A percentile compares a stretch with the other conserved stretches of the same genome.
These are phyloP conservation scores for Rhodosporidiobolus sp. DNA, from an alignment of 768 basidiomycete species.

Conservation along the genomic window DNA sequence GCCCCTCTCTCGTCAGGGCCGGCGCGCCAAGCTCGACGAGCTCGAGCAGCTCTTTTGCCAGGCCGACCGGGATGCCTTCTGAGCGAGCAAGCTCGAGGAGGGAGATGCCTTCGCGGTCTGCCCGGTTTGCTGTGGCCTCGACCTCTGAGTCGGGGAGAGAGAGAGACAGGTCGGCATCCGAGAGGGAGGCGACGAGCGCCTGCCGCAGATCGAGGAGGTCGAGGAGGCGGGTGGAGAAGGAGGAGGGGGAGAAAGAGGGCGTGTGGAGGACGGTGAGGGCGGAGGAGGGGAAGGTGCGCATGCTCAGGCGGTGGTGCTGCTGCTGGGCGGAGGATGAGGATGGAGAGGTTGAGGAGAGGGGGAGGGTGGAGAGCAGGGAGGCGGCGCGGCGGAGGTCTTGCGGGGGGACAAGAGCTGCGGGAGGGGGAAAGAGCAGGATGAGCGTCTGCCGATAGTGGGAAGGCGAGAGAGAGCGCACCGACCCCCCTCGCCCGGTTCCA, in stretches of 20 bases:
- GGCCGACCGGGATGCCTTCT: slow-evolving; percentile 68
- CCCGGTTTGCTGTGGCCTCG: background rate
- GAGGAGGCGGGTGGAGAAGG: slow-evolving; percentile 67
- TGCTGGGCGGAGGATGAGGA: background rate
- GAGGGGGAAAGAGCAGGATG: background rate
- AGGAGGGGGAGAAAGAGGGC: slow-evolving; percentile 64
- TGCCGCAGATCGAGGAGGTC: slow-evolving; percentile 51
- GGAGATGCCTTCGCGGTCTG: background rate
- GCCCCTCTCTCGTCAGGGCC: slow-evolving; percentile 39
- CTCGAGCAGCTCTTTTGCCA: slow-evolving; percentile 73
- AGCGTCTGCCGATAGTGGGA: too few species aligned
- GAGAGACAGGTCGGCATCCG: slow-evolving; percentile 7
- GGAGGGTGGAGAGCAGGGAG: slow-evolving; percentile 55
- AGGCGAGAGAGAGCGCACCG: slow-evolving; percentile 19
- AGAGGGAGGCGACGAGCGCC: slow-evolving; percentile 6
- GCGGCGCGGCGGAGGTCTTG: slow-evolving; percentile 74
- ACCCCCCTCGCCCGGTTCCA: slow-evolving; percentile 42
- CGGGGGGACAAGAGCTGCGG: slow-evolving; percentile 79
- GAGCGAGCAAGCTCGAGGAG: slow-evolving; percentile 53
- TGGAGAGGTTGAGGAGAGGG: slow-evolving; percentile 49
- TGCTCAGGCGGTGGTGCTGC: slow-evolving; percentile 62
- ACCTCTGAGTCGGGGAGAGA: slow-evolving; percentile 29
- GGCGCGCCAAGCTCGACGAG: slow-evolving; percentile 58
- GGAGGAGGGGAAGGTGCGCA: slow-evolving; percentile 63
- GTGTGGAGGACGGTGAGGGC: slow-evolving; percentile 80